Conservation (phyloP, 2,329 filamentous ascomycete genomes). For the Cercospora zeae-maydis region DNA sequence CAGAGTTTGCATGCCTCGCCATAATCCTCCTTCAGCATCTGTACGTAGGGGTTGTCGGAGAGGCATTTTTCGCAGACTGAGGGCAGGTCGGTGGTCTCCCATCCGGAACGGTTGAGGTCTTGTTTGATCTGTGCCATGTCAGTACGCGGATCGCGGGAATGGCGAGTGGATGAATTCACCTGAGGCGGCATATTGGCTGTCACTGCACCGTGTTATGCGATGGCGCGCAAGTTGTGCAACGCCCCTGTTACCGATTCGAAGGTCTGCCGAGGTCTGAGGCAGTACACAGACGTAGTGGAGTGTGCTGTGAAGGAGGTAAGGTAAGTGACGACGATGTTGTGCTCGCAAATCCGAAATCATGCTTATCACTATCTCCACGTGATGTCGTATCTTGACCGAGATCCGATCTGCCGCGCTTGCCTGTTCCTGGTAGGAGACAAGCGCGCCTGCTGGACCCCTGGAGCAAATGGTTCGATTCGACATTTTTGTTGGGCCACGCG, state of each 20-base stretch:
- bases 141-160: slow-evolving; percentile 45
- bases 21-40: slow-evolving; percentile 98
- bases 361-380: slow-evolving; percentile 2
- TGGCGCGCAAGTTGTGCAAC: neutral
- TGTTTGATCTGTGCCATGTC: slow-evolving; percentile 87
- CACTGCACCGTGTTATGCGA: neutral
- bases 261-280: neutral
- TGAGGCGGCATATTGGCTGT: neutral
- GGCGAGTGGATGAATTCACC: neutral
- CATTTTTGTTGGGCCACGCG: slow-evolving; percentile 8
- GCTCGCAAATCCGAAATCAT: slow-evolving; percentile 1
- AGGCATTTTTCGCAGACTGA: slow-evolving; percentile 90
- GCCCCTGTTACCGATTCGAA: neutral
- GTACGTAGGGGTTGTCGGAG: slow-evolving; percentile 94
- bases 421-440: slow-evolving; percentile 1
- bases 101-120: slow-evolving; percentile 90
- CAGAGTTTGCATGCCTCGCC: slow-evolving; percentile 70
- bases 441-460: slow-evolving; percentile 6
- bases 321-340: neutral
- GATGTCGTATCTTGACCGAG: neutral
- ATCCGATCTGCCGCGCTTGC: slow-evolving; percentile 1
- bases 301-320: neutral
- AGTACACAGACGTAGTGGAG: neutral
- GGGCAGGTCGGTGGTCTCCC: slow-evolving; percentile 90
- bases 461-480: slow-evolving; percentile 2